phyloP scores from a whole-genome alignment of 2,329 filamentous ascomycete genomes.

The Periglandula ipomoeae region DNA sequence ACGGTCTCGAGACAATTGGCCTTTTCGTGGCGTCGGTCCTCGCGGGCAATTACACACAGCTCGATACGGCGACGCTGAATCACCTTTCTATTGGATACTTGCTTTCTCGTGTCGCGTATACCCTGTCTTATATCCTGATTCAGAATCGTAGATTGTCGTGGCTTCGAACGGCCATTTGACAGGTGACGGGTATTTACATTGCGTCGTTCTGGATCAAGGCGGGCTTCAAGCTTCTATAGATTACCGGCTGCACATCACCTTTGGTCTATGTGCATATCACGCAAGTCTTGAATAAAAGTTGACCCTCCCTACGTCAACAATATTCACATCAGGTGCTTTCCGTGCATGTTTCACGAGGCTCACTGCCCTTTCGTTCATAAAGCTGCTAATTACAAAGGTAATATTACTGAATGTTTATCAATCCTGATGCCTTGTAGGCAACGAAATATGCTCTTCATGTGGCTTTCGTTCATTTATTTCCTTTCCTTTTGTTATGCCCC shows the following conservation, averaged over 20 bases:
- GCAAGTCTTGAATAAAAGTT: too few species aligned
- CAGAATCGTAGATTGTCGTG: constrained; percentile 29
- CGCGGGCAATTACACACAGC: constrained; percentile 34
- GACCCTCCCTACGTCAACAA: too few species aligned
- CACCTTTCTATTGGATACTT: constrained; percentile 30
- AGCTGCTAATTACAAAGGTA: neutral
- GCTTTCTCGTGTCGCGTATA: constrained; percentile 29
- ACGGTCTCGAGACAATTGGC: constrained; percentile 36
- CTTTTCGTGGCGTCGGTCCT: constrained; percentile 34
- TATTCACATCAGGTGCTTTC: neutral
- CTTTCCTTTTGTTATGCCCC: neutral
- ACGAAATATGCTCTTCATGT: neutral
- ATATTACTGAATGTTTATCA: neutral
- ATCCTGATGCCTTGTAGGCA: neutral
- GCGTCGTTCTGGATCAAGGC: constrained; percentile 33
- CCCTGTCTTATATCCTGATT: constrained; percentile 32
- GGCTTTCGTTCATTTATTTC: neutral
- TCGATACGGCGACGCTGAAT: constrained; percentile 30
- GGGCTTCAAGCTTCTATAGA: constrained; percentile 17
- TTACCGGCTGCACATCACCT: too few species aligned
- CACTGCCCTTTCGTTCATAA: neutral
- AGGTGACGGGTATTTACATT: constrained; percentile 22
- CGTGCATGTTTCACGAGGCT: neutral
- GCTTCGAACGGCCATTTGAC: constrained; percentile 32
- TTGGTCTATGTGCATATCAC: too few species aligned